These are phyloP conservation scores for Jaapia argillacea DNA, from an alignment of 768 basidiomycete species.

Conservation along the genomic window DNA sequence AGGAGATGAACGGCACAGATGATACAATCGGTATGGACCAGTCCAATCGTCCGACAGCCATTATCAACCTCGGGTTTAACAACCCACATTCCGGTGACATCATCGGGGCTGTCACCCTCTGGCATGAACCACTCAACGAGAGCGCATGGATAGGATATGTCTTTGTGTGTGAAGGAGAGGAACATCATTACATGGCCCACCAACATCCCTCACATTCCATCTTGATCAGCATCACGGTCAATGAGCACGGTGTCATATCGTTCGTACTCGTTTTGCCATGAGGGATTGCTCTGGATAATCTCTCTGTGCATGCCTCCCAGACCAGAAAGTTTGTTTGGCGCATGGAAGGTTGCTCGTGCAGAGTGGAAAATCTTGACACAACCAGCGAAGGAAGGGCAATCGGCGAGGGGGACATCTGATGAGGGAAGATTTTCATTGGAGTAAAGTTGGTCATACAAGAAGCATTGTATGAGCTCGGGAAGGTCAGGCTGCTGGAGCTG, in stretches of 20 bases:
- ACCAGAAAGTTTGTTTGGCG: neutral
- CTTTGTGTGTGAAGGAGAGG: neutral
- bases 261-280: neutral
- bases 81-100: neutral
- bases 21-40: no score
- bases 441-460: no score
- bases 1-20: no score
- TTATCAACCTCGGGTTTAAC: neutral
- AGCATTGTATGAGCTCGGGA: no score
- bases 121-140: neutral
- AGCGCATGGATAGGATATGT: neutral
- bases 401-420: no score
- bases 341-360: neutral
- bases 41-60: neutral
- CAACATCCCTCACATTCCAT: neutral
- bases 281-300: neutral
- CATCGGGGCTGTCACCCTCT: neutral
- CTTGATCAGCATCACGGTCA: neutral
- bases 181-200: neutral
- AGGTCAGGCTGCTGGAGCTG: no score
- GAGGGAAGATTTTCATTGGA: no score
- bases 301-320: neutral
- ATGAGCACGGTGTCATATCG: neutral
- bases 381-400: no score
- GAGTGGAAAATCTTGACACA: neutral